Percentiles rank a stretch among this genome's conserved stretches.
Evolutionary conservation across 2,329 filamentous ascomycete species (phyloP).

Genomic region (Lizonia empirigonia): DNA sequence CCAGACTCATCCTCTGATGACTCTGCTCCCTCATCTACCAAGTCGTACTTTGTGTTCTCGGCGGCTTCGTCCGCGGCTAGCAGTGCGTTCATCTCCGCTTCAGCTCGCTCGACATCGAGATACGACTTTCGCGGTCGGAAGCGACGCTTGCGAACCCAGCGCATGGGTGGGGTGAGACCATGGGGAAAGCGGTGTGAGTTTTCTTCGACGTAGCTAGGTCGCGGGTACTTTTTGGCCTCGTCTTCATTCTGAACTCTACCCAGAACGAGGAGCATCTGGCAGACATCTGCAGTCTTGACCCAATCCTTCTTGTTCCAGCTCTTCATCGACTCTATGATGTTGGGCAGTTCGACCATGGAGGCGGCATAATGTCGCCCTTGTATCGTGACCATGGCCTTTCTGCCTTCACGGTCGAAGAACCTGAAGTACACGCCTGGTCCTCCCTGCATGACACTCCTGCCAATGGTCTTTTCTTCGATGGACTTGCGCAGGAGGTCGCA

Average conservation of each 20-base stretch:
- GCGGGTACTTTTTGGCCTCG: slow-evolving; percentile 57
- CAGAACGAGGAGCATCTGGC: slow-evolving; percentile 85
- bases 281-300: slow-evolving; percentile 87
- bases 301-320: slow-evolving; percentile 86
- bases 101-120: slow-evolving; percentile 83
- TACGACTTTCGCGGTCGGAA: slow-evolving; percentile 84
- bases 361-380: slow-evolving; percentile 75
- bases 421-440: slow-evolving; percentile 81
- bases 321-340: slow-evolving; percentile 89
- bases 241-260: slow-evolving; percentile 66
- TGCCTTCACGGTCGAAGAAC: slow-evolving; percentile 75
- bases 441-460: slow-evolving; percentile 65
- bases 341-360: slow-evolving; percentile 80
- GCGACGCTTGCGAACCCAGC: slow-evolving; percentile 78
- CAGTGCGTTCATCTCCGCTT: slow-evolving; percentile 76
- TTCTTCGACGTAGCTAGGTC: slow-evolving; percentile 74
- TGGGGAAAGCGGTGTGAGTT: slow-evolving; percentile 76
- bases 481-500: slow-evolving; percentile 80
- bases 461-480: slow-evolving; percentile 78
- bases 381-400: slow-evolving; percentile 74
- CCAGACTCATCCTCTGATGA: slow-evolving; percentile 48
- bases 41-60: slow-evolving; percentile 63
- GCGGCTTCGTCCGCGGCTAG: slow-evolving; percentile 70
- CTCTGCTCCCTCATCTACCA: slow-evolving; percentile 55
- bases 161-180: slow-evolving; percentile 86